Base-by-base conservation (phyloP, 176 grass and related monocot genomes). In the Ampelocalamus luodianensis region DNA sequence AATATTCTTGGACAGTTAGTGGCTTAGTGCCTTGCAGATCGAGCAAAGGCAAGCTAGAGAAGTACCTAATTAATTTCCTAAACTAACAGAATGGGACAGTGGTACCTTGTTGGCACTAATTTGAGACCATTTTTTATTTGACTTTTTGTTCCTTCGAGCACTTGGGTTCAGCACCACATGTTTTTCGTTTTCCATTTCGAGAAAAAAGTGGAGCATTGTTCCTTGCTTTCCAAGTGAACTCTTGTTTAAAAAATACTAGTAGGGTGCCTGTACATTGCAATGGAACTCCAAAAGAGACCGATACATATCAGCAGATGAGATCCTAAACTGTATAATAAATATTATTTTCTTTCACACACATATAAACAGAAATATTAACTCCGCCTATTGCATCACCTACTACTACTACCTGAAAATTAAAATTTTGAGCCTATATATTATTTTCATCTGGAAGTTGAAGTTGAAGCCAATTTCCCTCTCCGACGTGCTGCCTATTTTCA, bases 41-140 rank as follows among this genome's bases (percentile, higher is more conserved):
- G 81, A 68, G 82, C 82, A 89, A 74, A 84, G 86, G 65, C 72
- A 78, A 3, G 37, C 32, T 51, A 39, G 38, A 14, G 4, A 76
- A 46, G 74, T 85, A 38, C 42, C 65, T 29, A 39, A 42, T 24
- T 26, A 39, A 42, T 24, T 26, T 72, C 36, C 37, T 78, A 38
- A 51, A 73, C 65, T 74, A 88, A 78, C 78, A 74, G 74, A 61
- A 18, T 49, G 22, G 4, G 38, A 72, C 67, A 18, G 0, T 49
- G n/a, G n/a, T 61, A 69, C 49, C 26, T 36, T 59, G 23, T 36
- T 60, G 68, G 81, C 18, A 66, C 76, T 24, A 59, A 73, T 66
- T 34, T 11, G 23, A 64, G 64, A 26, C 13, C 63, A 71, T 68
- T 43, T 70, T 63, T 54, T 68, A 40, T 40, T 40, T 78, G 24